Base-by-base conservation (phyloP, 768 basidiomycete genomes). In the Pulveroboletus frians region DNA sequence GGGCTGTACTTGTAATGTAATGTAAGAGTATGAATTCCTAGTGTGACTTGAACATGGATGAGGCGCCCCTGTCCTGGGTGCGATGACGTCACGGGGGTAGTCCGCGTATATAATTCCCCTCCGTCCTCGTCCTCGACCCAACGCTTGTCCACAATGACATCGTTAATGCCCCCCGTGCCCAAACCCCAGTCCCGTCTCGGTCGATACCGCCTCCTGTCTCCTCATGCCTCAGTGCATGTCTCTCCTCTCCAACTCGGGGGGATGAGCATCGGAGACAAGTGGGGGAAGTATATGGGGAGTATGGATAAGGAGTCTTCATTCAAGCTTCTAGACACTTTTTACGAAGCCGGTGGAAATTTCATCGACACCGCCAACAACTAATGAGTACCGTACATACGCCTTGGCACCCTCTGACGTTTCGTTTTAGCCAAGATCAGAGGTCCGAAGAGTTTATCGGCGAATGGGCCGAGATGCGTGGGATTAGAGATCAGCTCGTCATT, bases 371-470 rank as follows among this genome's bases (percentile, higher is more conserved):
- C 78, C 7, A 76, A 74, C 50, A 67, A 64, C 59, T 78, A 77
- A 72, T 65, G 37, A 56, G 68, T 39, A 21, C 36, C 6, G 20
- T 3, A 10, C 11, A n/a, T n/a, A 1, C 1, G 6, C 8, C 8
- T 27, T 26, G 13, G 18, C 15, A 4, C 9, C 9, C 2, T 2
- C 43, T 37, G 31, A 51, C 35, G 17, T 31, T 18, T 39, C 1
- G 31, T 37, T 30, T 6, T 36, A 77, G 74, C 50, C 79, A 83
- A 58, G 74, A 79, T 47, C 81, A 76, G 52, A 56, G 71, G 11
- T 80, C 78, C 4, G 82, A 86, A 57, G 54, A 54, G 45, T 71
- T 76, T 52, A 66, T 78, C 30, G 78, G 78, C 9, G 78, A 78
- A 55, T 79, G 78, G 77, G 73, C 69, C 51, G 69, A 73, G 54